Percentiles rank a stretch among this genome's conserved stretches.
These are phyloP conservation scores for Fusarium clavum DNA, from an alignment of 2,329 filamentous ascomycete genomes.

Conservation along the genomic window DNA sequence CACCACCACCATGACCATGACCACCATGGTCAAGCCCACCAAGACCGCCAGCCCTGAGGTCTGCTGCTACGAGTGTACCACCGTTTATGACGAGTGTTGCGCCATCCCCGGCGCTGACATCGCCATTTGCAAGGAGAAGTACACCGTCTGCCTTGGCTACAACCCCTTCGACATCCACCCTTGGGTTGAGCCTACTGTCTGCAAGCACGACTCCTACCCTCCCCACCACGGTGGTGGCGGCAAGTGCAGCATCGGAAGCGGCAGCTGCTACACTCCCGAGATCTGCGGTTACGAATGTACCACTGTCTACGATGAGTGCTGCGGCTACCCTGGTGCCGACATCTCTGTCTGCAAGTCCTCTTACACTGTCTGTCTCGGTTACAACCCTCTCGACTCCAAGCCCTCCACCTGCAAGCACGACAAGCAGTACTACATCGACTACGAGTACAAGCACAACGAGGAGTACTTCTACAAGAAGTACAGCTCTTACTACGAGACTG, in stretches of 20 bases:
- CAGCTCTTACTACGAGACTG: constrained; percentile 5
- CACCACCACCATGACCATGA: constrained; percentile 14
- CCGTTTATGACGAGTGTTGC: constrained; percentile 30
- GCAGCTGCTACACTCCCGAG: constrained; percentile 22
- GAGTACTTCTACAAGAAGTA: constrained; percentile 22
- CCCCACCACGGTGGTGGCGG: background rate
- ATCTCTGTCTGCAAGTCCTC: constrained; percentile 15
- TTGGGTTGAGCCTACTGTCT: constrained; percentile 15
- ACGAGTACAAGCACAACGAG: constrained; percentile 22
- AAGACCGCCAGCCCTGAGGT: constrained; percentile 4
- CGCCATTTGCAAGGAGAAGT: constrained; percentile 20
- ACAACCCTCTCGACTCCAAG: constrained; percentile 24
- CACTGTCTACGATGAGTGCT: constrained; percentile 32
- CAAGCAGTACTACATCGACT: constrained; percentile 26
- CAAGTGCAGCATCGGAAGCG: constrained; percentile 11
- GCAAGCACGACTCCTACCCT: constrained; percentile 23
- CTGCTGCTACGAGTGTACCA: constrained; percentile 18
- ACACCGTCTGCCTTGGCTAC: constrained; percentile 33
- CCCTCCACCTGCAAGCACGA: constrained; percentile 33
- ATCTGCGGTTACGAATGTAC: constrained; percentile 27
- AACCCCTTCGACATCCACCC: constrained; percentile 18
- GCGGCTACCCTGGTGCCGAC: background rate
- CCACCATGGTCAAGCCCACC: constrained; percentile 20
- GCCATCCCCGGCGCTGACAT: constrained; percentile 12
- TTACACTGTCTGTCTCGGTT: constrained; percentile 31